phyloP scores from a whole-genome alignment of 805 yeast species.

The Wickerhamiella parazyma region DNA sequence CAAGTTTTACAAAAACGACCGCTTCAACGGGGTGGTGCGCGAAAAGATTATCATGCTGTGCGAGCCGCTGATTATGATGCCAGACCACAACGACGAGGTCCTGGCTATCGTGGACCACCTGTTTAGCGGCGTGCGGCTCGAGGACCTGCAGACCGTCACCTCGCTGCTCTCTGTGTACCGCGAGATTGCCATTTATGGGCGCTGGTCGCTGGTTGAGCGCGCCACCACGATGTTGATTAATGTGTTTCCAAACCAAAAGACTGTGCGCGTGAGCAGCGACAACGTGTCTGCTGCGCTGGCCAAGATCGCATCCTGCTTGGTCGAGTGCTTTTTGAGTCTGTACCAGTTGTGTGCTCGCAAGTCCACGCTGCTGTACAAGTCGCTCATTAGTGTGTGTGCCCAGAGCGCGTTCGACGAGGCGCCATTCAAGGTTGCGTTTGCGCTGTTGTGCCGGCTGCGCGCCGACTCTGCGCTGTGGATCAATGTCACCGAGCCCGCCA shows the following conservation, averaged over 20 bases:
- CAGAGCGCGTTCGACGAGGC: conserved; percentile 9
- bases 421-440: conserved; percentile 16
- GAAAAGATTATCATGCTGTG: conserved; percentile 24
- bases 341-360: conserved; percentile 2
- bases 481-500: conserved; percentile 13
- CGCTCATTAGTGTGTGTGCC: conserved; percentile 9
- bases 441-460: conserved; percentile 17
- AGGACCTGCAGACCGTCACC: conserved; percentile 9
- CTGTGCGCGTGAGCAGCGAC: not conserved
- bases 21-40: conserved; percentile 19
- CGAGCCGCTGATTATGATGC: conserved; percentile 18
- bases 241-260: conserved; percentile 8
- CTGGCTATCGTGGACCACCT: conserved; percentile 11
- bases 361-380: conserved; percentile 1
- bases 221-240: conserved; percentile 3
- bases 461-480: conserved; percentile 14
- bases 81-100: conserved; percentile 11
- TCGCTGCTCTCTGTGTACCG: conserved; percentile 13
- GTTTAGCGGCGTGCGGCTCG: conserved; percentile 9
- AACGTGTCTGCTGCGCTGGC: conserved; percentile 5
- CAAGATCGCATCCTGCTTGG: conserved; percentile 6
- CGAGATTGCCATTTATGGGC: conserved; percentile 10
- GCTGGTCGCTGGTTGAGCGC: conserved; percentile 7
- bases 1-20: conserved; percentile 29
- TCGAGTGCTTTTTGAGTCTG: conserved; percentile 3